phyloP scores from a whole-genome alignment of 169 alveolate genomes.

The Besnoitia besnoiti region DNA sequence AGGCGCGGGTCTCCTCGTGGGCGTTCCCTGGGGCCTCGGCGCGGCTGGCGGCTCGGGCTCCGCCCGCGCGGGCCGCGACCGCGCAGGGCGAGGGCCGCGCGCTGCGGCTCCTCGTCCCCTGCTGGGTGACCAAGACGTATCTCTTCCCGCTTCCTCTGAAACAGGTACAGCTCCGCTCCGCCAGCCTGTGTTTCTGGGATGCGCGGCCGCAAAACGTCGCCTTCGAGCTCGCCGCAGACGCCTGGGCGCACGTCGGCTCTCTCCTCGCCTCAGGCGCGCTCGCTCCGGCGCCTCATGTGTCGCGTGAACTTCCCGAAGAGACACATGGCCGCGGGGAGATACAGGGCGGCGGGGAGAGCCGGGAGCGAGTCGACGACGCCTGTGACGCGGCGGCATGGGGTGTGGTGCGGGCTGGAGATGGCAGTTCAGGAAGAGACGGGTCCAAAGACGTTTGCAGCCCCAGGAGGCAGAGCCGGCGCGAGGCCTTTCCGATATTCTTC shows the following conservation, averaged over 20 bases:
- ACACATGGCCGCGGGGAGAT: not conserved
- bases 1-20: no score
- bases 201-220: not conserved
- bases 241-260: not conserved
- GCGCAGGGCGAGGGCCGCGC: not conserved
- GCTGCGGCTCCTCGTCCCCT: not conserved
- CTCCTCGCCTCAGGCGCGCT: not conserved
- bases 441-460: no score
- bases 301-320: not conserved
- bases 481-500: no score
- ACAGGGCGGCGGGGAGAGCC: not conserved
- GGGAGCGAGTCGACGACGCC: not conserved
- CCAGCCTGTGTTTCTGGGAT: not conserved
- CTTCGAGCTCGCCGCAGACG: not conserved
- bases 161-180: not conserved
- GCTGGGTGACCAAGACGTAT: not conserved
- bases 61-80: not conserved
- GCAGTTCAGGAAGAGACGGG: no score
- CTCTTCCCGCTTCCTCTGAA: slow-evolving; percentile 21
- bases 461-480: no score
- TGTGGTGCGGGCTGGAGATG: no score
- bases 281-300: not conserved
- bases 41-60: not conserved
- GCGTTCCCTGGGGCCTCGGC: no score
- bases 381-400: no score